Evolutionary conservation across 2,329 filamentous ascomycete species (phyloP), one percentile per base, ranked within the genome.

Genomic region (Ascochyta viciae-villosae): DNA sequence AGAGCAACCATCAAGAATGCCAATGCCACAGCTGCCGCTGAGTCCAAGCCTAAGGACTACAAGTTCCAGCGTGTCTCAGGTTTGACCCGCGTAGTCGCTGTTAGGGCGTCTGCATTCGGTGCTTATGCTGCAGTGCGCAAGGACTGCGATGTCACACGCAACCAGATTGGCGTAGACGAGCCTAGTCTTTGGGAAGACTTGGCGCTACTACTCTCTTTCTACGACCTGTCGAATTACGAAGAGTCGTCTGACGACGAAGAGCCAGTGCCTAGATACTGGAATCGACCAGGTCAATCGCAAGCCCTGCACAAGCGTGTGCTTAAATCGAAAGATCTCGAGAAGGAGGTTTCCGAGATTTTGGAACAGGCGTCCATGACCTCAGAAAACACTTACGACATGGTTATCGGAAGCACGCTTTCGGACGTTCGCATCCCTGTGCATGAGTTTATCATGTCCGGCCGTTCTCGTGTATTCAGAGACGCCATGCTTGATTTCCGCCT

Each of bases 21-120:
- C 0, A 80, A 69, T 29, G 78, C 80, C 1, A 75, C 78, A 12
- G 79, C 78, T 3, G 75, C 75, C 1, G 75, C 78, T 1, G 86
- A 87, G 22, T 81, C 83, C 31, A 90, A 87, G 66, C 84, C 86
- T 12, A 96, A 96, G 64, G 92, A 96, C 70, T 96, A 96, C 80
- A 99, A 99, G 73, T 99, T 98, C 65, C 88, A 94, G 67, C 88
- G 95, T 54, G 87, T 99, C 8, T 89, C 95, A 1, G 92, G 90
- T 38, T 85, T 99, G 52, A 96, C 92, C 1, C 88, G 92, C 33
- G 91, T 96, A 13, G 84, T 89, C 29, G 88, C 88, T 3, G 93
- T 98, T 7, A 85, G 92, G 62, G 94, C 92, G 65, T 98, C 95
- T 31, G 86, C 89, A 0, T 96, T 91, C 75, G 95, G 95, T 4